Conservation (phyloP, 768 basidiomycete genomes). For the Trametes cinnabarina region DNA sequence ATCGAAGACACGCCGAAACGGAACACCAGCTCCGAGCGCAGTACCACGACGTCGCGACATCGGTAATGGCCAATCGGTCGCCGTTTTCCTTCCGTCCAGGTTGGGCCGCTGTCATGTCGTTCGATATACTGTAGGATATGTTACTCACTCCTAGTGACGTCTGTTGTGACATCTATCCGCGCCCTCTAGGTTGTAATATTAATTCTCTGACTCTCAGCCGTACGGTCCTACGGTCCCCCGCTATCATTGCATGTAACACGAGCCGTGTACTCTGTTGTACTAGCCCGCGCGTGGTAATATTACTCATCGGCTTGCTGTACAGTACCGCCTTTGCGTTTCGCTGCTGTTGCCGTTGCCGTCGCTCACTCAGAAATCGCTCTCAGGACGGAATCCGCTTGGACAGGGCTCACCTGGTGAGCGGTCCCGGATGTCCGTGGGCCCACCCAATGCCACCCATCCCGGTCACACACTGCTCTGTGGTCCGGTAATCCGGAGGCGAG, state of each 20-base stretch:
- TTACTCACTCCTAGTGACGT: constrained; percentile 2
- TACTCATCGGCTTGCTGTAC: not conserved
- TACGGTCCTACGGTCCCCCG: not conserved
- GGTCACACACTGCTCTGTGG: not conserved
- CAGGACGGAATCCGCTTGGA: not conserved
- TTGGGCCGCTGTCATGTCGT: not conserved
- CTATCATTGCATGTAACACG: constrained; percentile 9
- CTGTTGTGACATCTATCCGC: not conserved
- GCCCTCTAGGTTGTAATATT: constrained; percentile 2
- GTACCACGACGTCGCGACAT: constrained; percentile 15
- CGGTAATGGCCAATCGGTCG: constrained; percentile 1
- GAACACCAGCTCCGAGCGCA: constrained; percentile 20
- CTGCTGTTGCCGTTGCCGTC: not conserved
- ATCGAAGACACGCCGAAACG: constrained; percentile 19
- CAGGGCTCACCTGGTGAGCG: too few species aligned
- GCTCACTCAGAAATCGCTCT: not conserved
- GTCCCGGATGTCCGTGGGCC: too few species aligned
- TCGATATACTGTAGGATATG: constrained; percentile 15
- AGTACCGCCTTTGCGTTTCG: not conserved
- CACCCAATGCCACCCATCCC: not conserved
- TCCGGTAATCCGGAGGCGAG: too few species aligned
- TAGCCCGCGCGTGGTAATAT: constrained; percentile 8
- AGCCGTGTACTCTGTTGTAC: constrained; percentile 9
- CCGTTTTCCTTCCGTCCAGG: not conserved
- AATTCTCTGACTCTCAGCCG: not conserved